These are phyloP conservation scores for Eragrostis nindensis DNA, from an alignment of 176 grass and related monocot species.

Conservation along the genomic window DNA sequence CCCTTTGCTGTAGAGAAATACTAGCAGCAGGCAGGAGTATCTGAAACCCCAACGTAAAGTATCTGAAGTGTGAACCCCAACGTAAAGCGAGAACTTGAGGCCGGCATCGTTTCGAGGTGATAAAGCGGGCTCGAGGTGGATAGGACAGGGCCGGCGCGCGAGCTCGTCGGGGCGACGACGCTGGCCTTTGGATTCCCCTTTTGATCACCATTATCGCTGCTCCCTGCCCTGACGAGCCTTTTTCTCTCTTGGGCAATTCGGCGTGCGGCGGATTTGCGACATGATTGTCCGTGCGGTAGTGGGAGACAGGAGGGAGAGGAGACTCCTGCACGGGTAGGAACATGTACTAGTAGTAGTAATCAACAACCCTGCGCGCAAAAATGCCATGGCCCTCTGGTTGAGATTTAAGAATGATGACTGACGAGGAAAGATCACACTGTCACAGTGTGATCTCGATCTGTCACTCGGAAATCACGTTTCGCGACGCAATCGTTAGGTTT, in stretches of 20 bases:
- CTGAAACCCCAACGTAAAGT: too few relatives aligned
- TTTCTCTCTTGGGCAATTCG: neutral
- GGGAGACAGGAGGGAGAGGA: slow-evolving; percentile 18
- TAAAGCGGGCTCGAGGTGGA: neutral
- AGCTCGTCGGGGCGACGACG: neutral
- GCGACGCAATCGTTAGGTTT: neutral
- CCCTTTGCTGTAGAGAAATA: too few relatives aligned
- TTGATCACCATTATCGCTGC: slow-evolving; percentile 21
- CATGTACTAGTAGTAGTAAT: neutral
- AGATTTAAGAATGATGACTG: too few relatives aligned
- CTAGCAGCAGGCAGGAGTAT: too few relatives aligned
- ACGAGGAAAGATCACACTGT: too few relatives aligned
- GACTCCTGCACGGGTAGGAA: slow-evolving; percentile 6
- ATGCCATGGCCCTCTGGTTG: too few relatives aligned
- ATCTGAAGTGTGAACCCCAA: too few relatives aligned
- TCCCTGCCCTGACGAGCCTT: neutral
- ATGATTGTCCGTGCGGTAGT: slow-evolving; percentile 34
- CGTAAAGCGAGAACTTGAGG: neutral
- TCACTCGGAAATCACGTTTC: slow-evolving; percentile 6
- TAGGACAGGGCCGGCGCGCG: neutral
- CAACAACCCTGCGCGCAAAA: too few relatives aligned
- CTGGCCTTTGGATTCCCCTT: slow-evolving; percentile 48
- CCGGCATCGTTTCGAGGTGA: neutral
- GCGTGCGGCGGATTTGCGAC: neutral
- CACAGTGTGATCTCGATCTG: neutral